phyloP scores from a whole-genome alignment of 164 flowering plant genomes.

The Chloranthus sessilifolius region DNA sequence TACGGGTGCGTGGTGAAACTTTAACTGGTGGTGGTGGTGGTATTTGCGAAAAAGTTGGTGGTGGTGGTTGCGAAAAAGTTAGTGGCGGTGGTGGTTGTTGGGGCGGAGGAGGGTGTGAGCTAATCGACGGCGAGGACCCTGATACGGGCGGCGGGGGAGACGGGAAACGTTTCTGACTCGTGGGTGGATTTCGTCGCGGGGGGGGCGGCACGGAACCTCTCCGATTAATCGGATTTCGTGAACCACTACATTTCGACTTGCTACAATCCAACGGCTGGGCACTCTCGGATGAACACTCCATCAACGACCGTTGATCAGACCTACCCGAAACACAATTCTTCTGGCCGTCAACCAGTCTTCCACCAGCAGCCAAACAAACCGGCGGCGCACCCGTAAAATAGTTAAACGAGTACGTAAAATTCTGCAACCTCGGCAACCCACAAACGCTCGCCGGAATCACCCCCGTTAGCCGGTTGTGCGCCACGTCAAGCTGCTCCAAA shows the following conservation, averaged over 20 bases:
- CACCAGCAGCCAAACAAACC: slow-evolving; percentile 20
- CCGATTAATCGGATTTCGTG: slow-evolving; percentile 23
- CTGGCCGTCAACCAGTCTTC: slow-evolving; percentile 20
- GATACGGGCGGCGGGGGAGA: slow-evolving; percentile 18
- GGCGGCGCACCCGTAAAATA: slow-evolving; percentile 67
- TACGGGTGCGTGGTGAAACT: too few relatives aligned
- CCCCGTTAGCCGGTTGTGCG: slow-evolving; percentile 64
- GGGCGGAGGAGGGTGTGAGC: slow-evolving; percentile 18
- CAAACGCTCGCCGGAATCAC: slow-evolving; percentile 51
- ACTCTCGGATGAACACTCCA: slow-evolving; percentile 41
- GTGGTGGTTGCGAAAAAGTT: slow-evolving; percentile 7
- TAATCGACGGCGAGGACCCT: slow-evolving; percentile 4
- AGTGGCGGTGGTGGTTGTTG: not conserved
- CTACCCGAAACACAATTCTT: slow-evolving; percentile 54
- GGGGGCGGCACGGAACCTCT: not conserved
- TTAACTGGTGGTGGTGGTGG: not conserved
- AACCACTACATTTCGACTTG: too few relatives aligned
- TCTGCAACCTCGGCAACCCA: slow-evolving; percentile 45
- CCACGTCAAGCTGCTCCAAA: slow-evolving; percentile 71
- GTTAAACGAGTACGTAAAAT: slow-evolving; percentile 74
- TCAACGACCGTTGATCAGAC: slow-evolving; percentile 33
- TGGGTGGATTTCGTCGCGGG: not conserved
- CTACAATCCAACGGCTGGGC: slow-evolving; percentile 57
- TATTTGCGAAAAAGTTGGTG: too few relatives aligned
- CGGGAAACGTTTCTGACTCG: slow-evolving; percentile 4